phyloP scores from a whole-genome alignment of 306 rosid species.

The Benincasa hispida region DNA sequence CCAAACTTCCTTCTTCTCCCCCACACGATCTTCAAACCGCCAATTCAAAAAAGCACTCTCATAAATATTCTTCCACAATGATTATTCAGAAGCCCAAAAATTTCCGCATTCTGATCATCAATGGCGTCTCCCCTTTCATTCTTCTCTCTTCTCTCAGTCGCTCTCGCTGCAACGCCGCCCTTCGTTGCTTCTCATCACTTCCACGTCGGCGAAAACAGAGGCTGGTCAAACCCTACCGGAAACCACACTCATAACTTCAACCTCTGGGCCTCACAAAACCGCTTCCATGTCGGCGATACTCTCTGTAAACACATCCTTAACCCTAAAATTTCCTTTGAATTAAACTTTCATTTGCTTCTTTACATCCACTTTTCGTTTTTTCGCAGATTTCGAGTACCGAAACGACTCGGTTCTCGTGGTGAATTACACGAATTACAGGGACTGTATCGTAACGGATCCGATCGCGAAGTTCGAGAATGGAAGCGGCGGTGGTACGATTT shows the following conservation, averaged over 20 bases:
- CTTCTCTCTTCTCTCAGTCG: not conserved
- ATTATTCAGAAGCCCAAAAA: not conserved
- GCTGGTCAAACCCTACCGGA: not conserved
- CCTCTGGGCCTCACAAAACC: not conserved
- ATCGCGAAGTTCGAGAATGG: not conserved
- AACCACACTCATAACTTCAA: not conserved
- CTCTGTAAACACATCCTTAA: not conserved
- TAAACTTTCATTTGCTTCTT: not conserved
- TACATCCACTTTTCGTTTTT: not conserved
- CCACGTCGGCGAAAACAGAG: not conserved
- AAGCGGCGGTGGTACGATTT: not conserved
- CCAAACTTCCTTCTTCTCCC: not conserved
- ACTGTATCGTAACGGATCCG: slow-evolving; percentile 2
- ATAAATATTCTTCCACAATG: not conserved
- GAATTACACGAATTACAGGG: slow-evolving; percentile 8
- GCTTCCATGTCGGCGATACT: not conserved
- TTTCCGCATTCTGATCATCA: not conserved
- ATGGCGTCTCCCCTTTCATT: slow-evolving; percentile 6
- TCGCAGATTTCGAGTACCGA: slow-evolving; percentile 5
- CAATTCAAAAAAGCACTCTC: not conserved
- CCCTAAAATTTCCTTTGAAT: not conserved
- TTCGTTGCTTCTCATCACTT: slow-evolving; percentile 3
- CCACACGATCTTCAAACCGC: not conserved
- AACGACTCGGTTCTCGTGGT: slow-evolving; percentile 13
- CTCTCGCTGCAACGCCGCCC: not conserved